A percentile compares a stretch with the other conserved stretches of the same genome.
These are phyloP conservation scores for Globisporangium rhizosaccharum DNA, from an alignment of 352 stramenopile species.

Conservation along the genomic window DNA sequence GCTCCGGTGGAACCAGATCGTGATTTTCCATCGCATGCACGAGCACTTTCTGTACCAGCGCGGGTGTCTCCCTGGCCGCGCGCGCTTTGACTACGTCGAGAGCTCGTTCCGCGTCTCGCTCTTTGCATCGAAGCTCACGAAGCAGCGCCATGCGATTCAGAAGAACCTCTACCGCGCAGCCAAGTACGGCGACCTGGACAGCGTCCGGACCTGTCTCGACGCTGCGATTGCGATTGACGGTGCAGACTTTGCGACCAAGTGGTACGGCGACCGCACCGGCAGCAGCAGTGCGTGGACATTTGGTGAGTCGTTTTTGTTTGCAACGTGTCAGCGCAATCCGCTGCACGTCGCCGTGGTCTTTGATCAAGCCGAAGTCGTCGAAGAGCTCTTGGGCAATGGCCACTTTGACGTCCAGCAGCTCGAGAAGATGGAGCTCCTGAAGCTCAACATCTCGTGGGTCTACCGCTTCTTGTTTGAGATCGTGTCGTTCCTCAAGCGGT, in stretches of 20 bases:
- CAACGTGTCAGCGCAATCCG: constrained; percentile 55
- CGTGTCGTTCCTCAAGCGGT: constrained; percentile 46
- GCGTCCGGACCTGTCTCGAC: constrained; percentile 38
- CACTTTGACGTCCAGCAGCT: constrained; percentile 66
- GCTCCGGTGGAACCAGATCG: constrained; percentile 72
- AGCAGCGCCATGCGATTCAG: constrained; percentile 45
- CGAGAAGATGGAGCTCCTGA: constrained; percentile 73
- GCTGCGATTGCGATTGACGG: constrained; percentile 52
- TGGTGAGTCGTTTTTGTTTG: constrained; percentile 22
- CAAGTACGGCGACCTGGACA: constrained; percentile 52
- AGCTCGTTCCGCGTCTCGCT: constrained; percentile 34
- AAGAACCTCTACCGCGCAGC: constrained; percentile 52
- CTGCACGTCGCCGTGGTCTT: constrained; percentile 74
- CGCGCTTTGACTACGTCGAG: constrained; percentile 64
- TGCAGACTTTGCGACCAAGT: constrained; percentile 52
- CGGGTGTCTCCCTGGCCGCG: constrained; percentile 47
- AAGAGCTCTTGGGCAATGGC: constrained; percentile 47
- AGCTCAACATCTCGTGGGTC: constrained; percentile 61
- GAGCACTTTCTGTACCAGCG: constrained; percentile 74
- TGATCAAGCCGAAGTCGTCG: constrained; percentile 57
- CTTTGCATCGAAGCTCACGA: constrained; percentile 34
- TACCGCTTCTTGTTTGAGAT: constrained; percentile 62
- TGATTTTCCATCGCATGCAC: constrained; percentile 74
- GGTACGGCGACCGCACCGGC: constrained; percentile 34
- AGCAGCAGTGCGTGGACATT: not conserved